A percentile compares a stretch with the other conserved stretches of the same genome.
Conservation (phyloP, 225 moss, liverwort and hornwort species). For the Pleurozium schreberi region DNA sequence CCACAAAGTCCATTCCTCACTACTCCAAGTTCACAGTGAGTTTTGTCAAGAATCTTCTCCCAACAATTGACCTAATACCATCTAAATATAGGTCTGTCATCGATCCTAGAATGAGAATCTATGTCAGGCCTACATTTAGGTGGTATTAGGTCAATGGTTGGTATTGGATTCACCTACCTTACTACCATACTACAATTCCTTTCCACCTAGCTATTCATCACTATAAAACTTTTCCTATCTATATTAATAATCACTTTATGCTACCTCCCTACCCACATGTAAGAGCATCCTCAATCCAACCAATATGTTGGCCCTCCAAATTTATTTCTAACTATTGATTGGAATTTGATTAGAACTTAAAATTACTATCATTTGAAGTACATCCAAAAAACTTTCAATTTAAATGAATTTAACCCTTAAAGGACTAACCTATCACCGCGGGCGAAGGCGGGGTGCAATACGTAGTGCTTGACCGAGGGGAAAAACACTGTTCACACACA, state of each 20-base stretch:
- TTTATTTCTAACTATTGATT: background rate
- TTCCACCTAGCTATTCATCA: background rate
- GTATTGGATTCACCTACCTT: too few relatives aligned
- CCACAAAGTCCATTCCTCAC: background rate
- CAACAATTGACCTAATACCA: too few relatives aligned
- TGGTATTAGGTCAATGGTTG: too few relatives aligned
- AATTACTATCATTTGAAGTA: background rate
- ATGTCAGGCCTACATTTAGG: too few relatives aligned
- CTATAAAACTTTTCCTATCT: background rate
- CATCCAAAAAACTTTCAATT: background rate
- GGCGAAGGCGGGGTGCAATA: too few relatives aligned
- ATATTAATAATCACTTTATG: background rate
- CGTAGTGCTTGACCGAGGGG: too few relatives aligned
- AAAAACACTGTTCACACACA: too few relatives aligned
- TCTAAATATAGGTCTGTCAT: too few relatives aligned
- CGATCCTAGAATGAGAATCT: too few relatives aligned
- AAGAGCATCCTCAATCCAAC: background rate
- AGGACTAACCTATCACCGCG: too few relatives aligned
- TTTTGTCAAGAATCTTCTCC: background rate
- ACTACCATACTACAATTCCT: background rate
- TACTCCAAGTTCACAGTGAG: background rate
- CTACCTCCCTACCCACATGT: background rate
- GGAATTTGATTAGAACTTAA: background rate
- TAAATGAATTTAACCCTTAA: too few relatives aligned
- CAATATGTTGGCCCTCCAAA: too few relatives aligned